Base-by-base conservation (phyloP, 2,329 filamentous ascomycete species). In the Aurifilum marmelostoma region DNA sequence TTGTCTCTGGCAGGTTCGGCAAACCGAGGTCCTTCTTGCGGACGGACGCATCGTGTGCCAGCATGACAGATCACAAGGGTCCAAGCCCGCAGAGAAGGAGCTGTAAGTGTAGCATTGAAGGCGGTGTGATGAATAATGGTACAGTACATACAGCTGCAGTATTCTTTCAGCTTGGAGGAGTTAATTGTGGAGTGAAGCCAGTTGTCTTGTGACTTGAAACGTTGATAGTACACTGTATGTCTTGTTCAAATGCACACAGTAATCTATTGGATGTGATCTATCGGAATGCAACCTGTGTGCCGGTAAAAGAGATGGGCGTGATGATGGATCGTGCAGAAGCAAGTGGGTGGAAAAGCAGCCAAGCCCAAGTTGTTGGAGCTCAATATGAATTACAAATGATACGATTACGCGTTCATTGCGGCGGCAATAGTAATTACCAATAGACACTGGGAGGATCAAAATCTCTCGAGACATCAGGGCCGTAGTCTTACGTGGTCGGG, bases 1-100 rank as follows among this genome's bases (percentile, higher is more conserved):
- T 59, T 71, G 83, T 12, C 72, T 86, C 60, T 78, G 75, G 24
- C 71, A 79, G 21, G 77, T 84, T 21, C 76, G 78, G 65, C 76
- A 76, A 62, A 81, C 79, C 3, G 82, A 84, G 68, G 76, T 70
- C 39, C 67, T 77, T 1, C 71, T 83, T 9, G 72, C 76, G 1
- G 78, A 83, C 69, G 82, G 83, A 24, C 78, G 76, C 5, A 69
- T 80, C 24, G 73, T 79, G 12, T 68, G 71, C 41, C 43, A 37
- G n/a, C 29, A 70, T 27, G 37, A 63, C 39, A 37, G 39, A 24
- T 32, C 14, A 14, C 47, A 47, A 6, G 32, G 39, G 24, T 21
- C 3, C 5, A 41, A 18, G n/a, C 52, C 9, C 29, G 50, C 29
- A 21, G 67, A 67, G 63, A 71, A 68, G 59, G 39, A 32, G 7